phyloP scores from a whole-genome alignment of 768 basidiomycete species.

The Lactarius hengduanensis region DNA sequence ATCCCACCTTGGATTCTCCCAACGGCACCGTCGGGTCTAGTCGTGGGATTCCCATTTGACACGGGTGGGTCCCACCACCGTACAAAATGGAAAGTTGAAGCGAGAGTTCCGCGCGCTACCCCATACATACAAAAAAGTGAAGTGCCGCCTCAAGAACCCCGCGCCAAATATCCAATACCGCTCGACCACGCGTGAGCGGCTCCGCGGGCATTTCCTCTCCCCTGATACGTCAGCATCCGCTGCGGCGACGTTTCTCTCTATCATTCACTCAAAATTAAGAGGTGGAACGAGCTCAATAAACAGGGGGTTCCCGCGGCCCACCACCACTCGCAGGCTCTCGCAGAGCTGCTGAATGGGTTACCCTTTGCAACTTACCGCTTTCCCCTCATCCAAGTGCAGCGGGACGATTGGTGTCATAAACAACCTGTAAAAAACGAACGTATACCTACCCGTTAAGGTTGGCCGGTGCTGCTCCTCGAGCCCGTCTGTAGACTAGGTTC shows the following conservation, averaged over 20 bases:
- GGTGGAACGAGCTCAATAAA: background rate
- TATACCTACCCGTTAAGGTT: conserved; percentile 33
- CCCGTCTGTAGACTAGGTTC: background rate
- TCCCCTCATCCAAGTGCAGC: conserved; percentile 65
- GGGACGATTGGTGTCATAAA: no score
- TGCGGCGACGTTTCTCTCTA: background rate
- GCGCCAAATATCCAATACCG: conserved; percentile 53
- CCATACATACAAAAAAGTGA: conserved; percentile 46
- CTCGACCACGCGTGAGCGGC: conserved; percentile 47
- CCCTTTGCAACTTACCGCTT: conserved; percentile 84
- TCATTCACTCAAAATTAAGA: background rate
- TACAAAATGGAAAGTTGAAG: background rate
- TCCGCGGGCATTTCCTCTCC: conserved; percentile 74
- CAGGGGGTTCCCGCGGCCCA: background rate
- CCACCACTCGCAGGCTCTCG: conserved; percentile 48
- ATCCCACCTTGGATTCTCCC: conserved; percentile 71
- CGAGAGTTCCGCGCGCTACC: background rate
- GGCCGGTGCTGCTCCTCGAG: background rate
- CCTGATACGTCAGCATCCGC: conserved; percentile 48
- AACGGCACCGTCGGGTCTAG: conserved; percentile 60
- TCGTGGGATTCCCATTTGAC: conserved; percentile 37
- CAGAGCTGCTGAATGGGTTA: conserved; percentile 78
- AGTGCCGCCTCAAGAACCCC: conserved; percentile 77
- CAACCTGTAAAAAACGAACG: conserved; percentile 43
- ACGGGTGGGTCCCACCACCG: conserved; percentile 30